Base-by-base conservation (phyloP, 306 rosid species). In the Coriaria nepalensis region DNA sequence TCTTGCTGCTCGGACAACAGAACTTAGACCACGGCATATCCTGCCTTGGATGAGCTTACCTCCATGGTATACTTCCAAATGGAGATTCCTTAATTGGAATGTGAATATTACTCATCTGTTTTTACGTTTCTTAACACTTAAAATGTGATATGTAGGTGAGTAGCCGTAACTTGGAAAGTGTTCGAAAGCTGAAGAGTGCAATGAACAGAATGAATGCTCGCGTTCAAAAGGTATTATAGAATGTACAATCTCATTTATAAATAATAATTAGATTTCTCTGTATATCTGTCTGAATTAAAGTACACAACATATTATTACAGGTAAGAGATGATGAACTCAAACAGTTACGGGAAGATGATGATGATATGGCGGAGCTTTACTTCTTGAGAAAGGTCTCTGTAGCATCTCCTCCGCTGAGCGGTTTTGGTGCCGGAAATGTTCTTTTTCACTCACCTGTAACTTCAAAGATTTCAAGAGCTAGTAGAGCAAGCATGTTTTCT, bases 321-420 rank as follows among this genome's bases (percentile, higher is more conserved):
- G 83, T 83, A 39, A 75, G 95, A 69, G 98, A 90, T 49, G 98
- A 81, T 40, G 98, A 85, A 51, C 29, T 20, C 3, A 3, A 3
- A 1, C 98, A 90, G 67, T 74, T 90, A 59, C 77, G 81, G 62
- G 95, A 85, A 47, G 98, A 90, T 43, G 98, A 90, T 0, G 98
- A 85, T 32, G 95, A 90, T 60, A 85, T 84, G 98, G 94, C 98
- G 35, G 98, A 85, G 56, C 92, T 90, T 33, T 90, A 90, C 78
- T 70, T 90, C 63, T 77, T 94, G 37, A 81, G 98, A 77, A 90
- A 90, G 66, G 57, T 79, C 58, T 73, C 68, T 4, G 71, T 79
- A 42, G 57, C 78, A 48, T 63, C 85, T 63, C 81, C 95, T 41
- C 94, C 94, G 38, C 72, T 67, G 57, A 73, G 87, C 60, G 87